Percentiles rank a stretch among this genome's conserved stretches.
Evolutionary conservation across 2,329 filamentous ascomycete genomes (phyloP).

Genomic region (Pseudofabraea citricarpa): DNA sequence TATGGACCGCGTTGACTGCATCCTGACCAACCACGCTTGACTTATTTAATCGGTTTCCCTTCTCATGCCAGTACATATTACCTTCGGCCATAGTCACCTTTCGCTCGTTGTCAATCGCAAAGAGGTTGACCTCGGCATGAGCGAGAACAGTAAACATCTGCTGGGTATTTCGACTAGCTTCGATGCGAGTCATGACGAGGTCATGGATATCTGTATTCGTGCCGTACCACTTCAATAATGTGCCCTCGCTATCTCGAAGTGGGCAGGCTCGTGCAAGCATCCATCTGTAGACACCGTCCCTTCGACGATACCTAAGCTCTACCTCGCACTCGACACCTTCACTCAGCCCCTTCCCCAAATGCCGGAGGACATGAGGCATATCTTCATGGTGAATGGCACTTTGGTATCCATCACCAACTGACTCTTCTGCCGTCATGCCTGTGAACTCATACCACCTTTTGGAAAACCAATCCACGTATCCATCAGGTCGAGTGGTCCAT

Average conservation of each 20-base stretch:
- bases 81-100: conserved; percentile 18
- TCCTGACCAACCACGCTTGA: conserved; percentile 9
- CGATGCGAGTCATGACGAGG: conserved; percentile 16
- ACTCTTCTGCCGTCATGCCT: conserved; percentile 14
- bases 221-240: conserved; percentile 20
- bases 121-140: conserved; percentile 20
- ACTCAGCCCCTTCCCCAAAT: conserved; percentile 7
- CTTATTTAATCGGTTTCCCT: conserved; percentile 6
- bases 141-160: conserved; percentile 18
- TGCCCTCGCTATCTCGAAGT: conserved; percentile 7
- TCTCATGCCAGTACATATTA: conserved; percentile 10
- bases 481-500: conserved; percentile 15
- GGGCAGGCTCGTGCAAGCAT: conserved; percentile 18
- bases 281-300: conserved; percentile 20
- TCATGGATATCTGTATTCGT: conserved; percentile 22
- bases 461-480: conserved; percentile 17
- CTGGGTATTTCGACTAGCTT: conserved; percentile 17
- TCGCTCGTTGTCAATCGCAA: conserved; percentile 13
- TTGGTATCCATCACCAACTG: conserved; percentile 8
- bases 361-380: conserved; percentile 5
- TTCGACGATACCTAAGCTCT: conserved; percentile 18
- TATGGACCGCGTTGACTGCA: conserved; percentile 9
- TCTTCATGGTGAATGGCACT: conserved; percentile 15
- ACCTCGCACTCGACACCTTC: conserved; percentile 8
- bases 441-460: conserved; percentile 21